These are phyloP conservation scores for Picochlorum costavermella DNA, from an alignment of 139 green algal species.

Conservation along the genomic window DNA sequence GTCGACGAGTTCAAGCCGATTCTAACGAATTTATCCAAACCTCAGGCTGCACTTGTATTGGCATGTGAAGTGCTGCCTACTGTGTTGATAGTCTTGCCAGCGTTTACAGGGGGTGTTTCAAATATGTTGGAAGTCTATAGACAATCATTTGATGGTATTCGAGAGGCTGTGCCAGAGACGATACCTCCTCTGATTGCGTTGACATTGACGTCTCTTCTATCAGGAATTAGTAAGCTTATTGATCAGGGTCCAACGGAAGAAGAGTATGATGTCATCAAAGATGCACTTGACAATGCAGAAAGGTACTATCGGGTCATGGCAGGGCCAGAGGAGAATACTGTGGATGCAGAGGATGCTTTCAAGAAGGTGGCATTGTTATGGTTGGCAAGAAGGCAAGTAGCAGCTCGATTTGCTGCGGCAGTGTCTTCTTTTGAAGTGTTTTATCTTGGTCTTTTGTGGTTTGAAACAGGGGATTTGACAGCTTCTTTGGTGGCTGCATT, in stretches of 20 bases:
- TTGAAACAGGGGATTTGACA: conserved; percentile 21
- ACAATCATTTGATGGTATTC: neutral
- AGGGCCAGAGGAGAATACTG: neutral
- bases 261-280: conserved; percentile 26
- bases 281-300: conserved; percentile 29
- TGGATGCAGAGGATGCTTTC: conserved; percentile 14
- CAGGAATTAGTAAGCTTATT: conserved; percentile 15
- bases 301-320: conserved; percentile 17
- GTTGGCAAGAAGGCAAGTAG: conserved; percentile 19
- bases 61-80: conserved; percentile 20
- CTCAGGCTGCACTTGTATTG: conserved; percentile 15
- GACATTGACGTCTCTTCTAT: conserved; percentile 1
- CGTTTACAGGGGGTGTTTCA: conserved; percentile 15
- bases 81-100: conserved; percentile 27
- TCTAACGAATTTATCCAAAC: conserved; percentile 8
- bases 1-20: conserved; percentile 16
- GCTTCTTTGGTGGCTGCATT: conserved; percentile 23
- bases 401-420: conserved; percentile 9
- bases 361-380: conserved; percentile 18
- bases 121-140: conserved; percentile 18
- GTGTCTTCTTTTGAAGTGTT: conserved; percentile 15
- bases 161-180: neutral
- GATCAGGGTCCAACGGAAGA: conserved; percentile 9
- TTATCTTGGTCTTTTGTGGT: conserved; percentile 23
- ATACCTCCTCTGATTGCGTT: conserved; percentile 9